Conservation (phyloP, 345 rosid genomes). For the Raphanus sativus region DNA sequence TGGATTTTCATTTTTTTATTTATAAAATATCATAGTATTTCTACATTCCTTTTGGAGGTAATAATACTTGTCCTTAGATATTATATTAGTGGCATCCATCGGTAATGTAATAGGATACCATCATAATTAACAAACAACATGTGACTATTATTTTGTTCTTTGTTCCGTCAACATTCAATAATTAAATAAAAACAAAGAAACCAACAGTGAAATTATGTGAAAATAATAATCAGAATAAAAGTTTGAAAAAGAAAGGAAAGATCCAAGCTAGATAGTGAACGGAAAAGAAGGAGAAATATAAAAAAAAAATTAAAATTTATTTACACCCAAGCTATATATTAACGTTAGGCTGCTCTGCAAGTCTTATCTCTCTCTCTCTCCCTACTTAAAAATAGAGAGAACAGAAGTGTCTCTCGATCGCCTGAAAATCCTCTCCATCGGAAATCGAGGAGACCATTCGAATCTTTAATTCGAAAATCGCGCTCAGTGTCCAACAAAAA, state of each 20-base stretch:
- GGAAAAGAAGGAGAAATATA: too few relatives aligned
- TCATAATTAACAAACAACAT: conserved; percentile 23
- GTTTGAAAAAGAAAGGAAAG: conserved; percentile 26
- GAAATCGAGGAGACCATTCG: conserved; percentile 15
- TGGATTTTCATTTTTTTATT: background rate
- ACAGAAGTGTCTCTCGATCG: conserved; percentile 20
- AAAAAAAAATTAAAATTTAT: too few relatives aligned
- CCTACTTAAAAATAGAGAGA: background rate
- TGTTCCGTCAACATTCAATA: conserved; percentile 10
- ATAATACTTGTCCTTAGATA: background rate
- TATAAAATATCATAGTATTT: background rate
- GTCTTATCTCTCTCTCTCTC: conserved; percentile 3
- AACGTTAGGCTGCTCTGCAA: conserved; percentile 33
- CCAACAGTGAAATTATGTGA: background rate
- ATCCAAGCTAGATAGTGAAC: too few relatives aligned
- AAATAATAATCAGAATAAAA: background rate
- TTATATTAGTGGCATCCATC: background rate
- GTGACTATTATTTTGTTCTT: conserved; percentile 18
- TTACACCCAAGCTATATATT: conserved; percentile 9
- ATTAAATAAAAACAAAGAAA: background rate
- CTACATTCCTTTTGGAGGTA: too few relatives aligned
- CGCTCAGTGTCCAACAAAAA: background rate
- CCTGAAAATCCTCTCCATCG: conserved; percentile 11
- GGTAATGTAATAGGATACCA: conserved; percentile 6
- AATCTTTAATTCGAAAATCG: background rate